Percentiles rank a stretch among this genome's conserved stretches.
Evolutionary conservation across 768 basidiomycete genomes (phyloP).

Genomic region (Auricularia cornea): DNA sequence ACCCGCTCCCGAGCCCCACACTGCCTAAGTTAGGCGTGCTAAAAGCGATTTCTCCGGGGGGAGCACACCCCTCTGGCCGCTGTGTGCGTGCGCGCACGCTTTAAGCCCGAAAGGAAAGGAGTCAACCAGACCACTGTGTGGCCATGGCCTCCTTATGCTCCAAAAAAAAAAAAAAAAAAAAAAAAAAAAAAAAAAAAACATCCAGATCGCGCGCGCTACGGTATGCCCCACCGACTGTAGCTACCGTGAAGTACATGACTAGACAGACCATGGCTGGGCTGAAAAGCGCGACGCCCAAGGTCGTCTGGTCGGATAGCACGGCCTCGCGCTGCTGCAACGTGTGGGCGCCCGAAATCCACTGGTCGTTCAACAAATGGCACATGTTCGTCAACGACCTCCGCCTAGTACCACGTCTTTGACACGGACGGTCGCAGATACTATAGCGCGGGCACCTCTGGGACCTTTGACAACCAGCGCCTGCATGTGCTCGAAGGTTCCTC

Average conservation of each 20-base stretch:
- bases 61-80: too few species aligned
- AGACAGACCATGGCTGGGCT: background rate
- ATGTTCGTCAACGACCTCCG: background rate
- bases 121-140: too few species aligned
- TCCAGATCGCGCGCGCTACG: slow-evolving; percentile 1
- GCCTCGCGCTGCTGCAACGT: slow-evolving; percentile 7
- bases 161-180: too few species aligned
- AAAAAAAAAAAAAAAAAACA: too few species aligned
- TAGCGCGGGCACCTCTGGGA: slow-evolving; percentile 1
- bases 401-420: background rate
- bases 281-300: slow-evolving; percentile 6
- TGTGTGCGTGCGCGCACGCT: too few species aligned
- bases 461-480: slow-evolving; percentile 1
- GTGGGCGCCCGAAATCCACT: slow-evolving; percentile 8
- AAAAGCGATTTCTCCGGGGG: too few species aligned
- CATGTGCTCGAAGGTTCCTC: slow-evolving; percentile 1
- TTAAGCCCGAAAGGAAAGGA: too few species aligned
- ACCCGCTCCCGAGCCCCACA: too few species aligned
- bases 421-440: background rate
- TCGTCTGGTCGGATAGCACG: slow-evolving; percentile 6
- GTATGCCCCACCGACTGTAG: background rate
- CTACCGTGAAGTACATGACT: background rate
- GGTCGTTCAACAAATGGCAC: slow-evolving; percentile 1
- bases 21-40: too few species aligned
- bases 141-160: too few species aligned